These are phyloP conservation scores for Lactifluus pinguis DNA, from an alignment of 768 basidiomycete genomes.

Conservation along the genomic window DNA sequence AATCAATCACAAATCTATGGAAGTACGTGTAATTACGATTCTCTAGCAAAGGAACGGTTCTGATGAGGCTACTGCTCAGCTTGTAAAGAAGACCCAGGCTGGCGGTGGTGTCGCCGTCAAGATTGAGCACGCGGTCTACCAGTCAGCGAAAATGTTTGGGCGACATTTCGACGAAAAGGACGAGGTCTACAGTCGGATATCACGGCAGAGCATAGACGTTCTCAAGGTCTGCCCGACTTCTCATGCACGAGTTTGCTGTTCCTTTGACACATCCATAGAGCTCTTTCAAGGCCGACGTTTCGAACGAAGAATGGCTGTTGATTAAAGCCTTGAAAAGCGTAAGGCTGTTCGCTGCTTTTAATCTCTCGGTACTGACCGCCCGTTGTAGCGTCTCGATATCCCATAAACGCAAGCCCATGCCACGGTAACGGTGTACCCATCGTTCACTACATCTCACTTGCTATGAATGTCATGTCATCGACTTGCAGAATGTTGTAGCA, in stretches of 20 bases:
- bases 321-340: conserved; percentile 83
- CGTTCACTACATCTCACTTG: not conserved
- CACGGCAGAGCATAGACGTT: conserved; percentile 89
- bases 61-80: conserved; percentile 31
- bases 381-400: conserved; percentile 32
- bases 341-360: conserved; percentile 21
- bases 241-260: not conserved
- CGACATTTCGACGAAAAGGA: conserved; percentile 96
- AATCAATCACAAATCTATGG: conserved; percentile 88
- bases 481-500: not conserved
- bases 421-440: not conserved
- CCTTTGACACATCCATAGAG: conserved; percentile 35
- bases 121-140: conserved; percentile 95
- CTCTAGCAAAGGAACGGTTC: not conserved
- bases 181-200: conserved; percentile 84
- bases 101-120: conserved; percentile 97
- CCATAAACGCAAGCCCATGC: conserved; percentile 17
- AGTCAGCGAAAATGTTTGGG: conserved; percentile 91
- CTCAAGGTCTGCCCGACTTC: conserved; percentile 56
- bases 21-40: conserved; percentile 39
- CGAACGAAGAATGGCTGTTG: conserved; percentile 87
- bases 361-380: not conserved
- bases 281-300: conserved; percentile 82
- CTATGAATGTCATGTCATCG: not conserved
- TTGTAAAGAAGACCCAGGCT: conserved; percentile 89